Base-by-base conservation (phyloP, 2,329 filamentous ascomycete genomes). In the Colletotrichum musicola region DNA sequence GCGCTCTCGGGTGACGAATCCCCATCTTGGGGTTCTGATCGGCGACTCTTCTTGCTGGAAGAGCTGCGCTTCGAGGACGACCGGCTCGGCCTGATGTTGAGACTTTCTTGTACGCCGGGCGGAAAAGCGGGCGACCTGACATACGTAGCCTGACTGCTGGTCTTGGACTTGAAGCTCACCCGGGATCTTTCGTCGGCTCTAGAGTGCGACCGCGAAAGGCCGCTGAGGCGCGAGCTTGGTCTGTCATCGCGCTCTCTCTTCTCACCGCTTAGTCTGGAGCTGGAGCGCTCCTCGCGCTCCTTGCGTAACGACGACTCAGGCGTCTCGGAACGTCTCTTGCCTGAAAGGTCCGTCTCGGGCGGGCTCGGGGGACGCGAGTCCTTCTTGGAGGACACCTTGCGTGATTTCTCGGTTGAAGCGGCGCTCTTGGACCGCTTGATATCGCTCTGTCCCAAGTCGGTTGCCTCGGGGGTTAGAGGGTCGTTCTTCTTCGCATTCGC, bases 401-500 rank as follows among this genome's bases (percentile, higher is more conserved):
- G 76, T 20, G 72, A 60, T 47, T 64, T 67, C 6, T 72, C 66
- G 25, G 81, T 77, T 18, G 80, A 77, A 30, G 85, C 84, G 22
- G 77, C 77, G 35, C 86, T 86, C 74, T 83, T 86, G 30, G 85
- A 84, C 70, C 83, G 82, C 62, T 75, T 77, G 66, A 81, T 79
- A 50, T 84, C 83, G 62, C 82, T 83, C 22, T 84, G 83, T 59
- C 89, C 89, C 22, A 93, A 74, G 75, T 94, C 92, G 22, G 92
- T 94, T 22, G 91, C 85, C 69, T 94, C 91, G 18, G 92, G 92
- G 1, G 92, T 94, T 56, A 85, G 78, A 1, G 86, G 86, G 62
- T 89, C 84, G 69, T 72, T 55, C 71, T 74, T 53, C 67, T 70
- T 69, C 62, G 74, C 46, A 4, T 70, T 69, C 62, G 74, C 46